phyloP scores from a whole-genome alignment of 192 early-diverging fungal species.

The Coemansia sp. region DNA sequence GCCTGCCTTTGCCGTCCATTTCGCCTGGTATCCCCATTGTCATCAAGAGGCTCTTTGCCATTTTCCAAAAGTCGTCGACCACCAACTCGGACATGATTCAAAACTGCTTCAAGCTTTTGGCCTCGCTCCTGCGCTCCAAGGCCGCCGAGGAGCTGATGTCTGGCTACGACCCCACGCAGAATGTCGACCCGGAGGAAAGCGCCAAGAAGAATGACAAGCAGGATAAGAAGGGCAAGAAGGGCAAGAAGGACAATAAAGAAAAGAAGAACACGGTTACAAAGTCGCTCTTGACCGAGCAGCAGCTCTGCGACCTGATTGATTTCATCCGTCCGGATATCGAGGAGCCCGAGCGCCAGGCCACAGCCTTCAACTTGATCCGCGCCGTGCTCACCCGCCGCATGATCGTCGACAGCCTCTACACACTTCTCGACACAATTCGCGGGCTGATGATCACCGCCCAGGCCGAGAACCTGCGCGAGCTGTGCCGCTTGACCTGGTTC shows the following conservation, averaged over 20 bases:
- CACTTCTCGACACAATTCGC: conserved; percentile 81
- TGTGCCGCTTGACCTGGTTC: conserved; percentile 76
- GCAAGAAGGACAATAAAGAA: not conserved
- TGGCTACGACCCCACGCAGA: conserved; percentile 17
- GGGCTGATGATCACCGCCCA: conserved; percentile 87
- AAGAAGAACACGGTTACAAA: conserved; percentile 4
- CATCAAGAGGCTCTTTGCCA: conserved; percentile 72
- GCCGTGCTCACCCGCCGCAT: conserved; percentile 83
- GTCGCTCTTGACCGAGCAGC: conserved; percentile 40
- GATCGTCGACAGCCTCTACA: conserved; percentile 87
- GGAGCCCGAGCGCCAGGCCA: conserved; percentile 77
- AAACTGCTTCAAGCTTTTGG: conserved; percentile 76
- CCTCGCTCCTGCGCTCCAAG: conserved; percentile 73
- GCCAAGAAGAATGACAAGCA: conserved; percentile 2
- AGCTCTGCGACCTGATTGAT: conserved; percentile 75
- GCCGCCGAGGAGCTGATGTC: conserved; percentile 62
- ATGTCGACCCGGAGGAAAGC: no score
- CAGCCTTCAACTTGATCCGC: conserved; percentile 80
- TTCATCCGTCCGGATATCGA: conserved; percentile 87
- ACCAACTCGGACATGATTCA: conserved; percentile 71
- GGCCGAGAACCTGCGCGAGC: conserved; percentile 68
- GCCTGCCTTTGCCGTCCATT: conserved; percentile 69
- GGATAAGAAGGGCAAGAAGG: conserved; percentile 2
- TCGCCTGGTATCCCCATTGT: conserved; percentile 63
- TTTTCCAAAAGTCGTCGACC: conserved; percentile 62